These are phyloP conservation scores for Xylaria sp. DNA, from an alignment of 2,329 filamentous ascomycete genomes.

Conservation along the genomic window DNA sequence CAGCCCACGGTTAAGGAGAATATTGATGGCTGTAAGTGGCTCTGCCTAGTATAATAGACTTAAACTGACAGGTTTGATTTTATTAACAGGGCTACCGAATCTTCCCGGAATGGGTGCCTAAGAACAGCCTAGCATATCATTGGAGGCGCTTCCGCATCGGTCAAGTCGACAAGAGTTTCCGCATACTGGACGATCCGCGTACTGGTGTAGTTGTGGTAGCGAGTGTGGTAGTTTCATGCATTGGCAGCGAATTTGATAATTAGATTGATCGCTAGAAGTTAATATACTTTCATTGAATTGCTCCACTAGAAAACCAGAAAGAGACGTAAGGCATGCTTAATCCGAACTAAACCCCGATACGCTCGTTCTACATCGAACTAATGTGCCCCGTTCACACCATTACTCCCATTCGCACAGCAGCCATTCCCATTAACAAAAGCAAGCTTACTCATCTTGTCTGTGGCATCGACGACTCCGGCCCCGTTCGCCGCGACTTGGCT, in stretches of 20 bases:
- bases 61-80: slow-evolving; percentile 2
- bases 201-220: neutral
- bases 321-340: neutral
- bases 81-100: slow-evolving; percentile 39
- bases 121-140: neutral
- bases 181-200: neutral
- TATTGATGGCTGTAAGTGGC: slow-evolving; percentile 46
- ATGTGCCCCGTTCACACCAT: slow-evolving; percentile 22
- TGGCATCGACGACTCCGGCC: slow-evolving; percentile 48
- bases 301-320: too few relatives aligned
- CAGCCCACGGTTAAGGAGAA: slow-evolving; percentile 43
- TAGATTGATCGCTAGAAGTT: neutral
- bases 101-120: slow-evolving; percentile 40
- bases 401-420: slow-evolving; percentile 38
- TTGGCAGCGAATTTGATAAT: neutral
- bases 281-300: neutral
- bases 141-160: neutral
- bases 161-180: neutral
- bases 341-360: neutral
- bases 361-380: neutral
- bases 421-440: slow-evolving; percentile 42
- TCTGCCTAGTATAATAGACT: too few relatives aligned
- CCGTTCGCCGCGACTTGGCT: slow-evolving; percentile 62
- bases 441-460: slow-evolving; percentile 48
- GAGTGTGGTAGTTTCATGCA: neutral